These are phyloP conservation scores for Pythium dissimile DNA, from an alignment of 352 stramenopile species.

Conservation along the genomic window DNA sequence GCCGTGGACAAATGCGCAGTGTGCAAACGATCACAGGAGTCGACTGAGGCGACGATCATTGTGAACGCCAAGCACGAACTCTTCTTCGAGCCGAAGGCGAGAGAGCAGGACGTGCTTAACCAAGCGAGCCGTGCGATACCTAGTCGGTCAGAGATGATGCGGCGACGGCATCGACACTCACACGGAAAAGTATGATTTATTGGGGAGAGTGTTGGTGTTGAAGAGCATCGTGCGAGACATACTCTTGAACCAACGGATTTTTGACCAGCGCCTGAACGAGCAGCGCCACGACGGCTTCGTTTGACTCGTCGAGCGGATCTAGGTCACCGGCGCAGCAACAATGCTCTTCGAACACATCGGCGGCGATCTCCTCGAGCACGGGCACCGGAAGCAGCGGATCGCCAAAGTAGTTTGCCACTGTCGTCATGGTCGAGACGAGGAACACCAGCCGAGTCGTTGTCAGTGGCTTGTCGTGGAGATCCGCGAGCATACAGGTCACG, in stretches of 20 bases:
- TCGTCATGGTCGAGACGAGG: constrained; percentile 39
- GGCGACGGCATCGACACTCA: constrained; percentile 44
- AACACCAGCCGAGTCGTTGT: constrained; percentile 34
- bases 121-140: constrained; percentile 16
- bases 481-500: constrained; percentile 8
- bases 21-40: neutral
- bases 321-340: constrained; percentile 6
- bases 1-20: neutral
- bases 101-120: constrained; percentile 20
- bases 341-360: constrained; percentile 31
- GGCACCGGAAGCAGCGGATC: constrained; percentile 37
- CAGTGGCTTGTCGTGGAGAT: constrained; percentile 18
- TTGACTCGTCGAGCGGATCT: neutral
- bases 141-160: constrained; percentile 55
- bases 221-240: constrained; percentile 22
- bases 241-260: constrained; percentile 45
- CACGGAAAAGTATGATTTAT: constrained; percentile 22
- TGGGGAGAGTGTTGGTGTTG: neutral
- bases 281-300: neutral
- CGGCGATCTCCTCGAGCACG: constrained; percentile 25
- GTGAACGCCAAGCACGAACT: constrained; percentile 45
- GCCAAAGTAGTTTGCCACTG: constrained; percentile 51
- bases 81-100: constrained; percentile 27
- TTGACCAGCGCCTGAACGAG: constrained; percentile 25
- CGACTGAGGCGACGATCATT: constrained; percentile 43